Evolutionary conservation across 108 stramenopile genomes (phyloP).

Genomic region (Aurantiochytrium sp.): DNA sequence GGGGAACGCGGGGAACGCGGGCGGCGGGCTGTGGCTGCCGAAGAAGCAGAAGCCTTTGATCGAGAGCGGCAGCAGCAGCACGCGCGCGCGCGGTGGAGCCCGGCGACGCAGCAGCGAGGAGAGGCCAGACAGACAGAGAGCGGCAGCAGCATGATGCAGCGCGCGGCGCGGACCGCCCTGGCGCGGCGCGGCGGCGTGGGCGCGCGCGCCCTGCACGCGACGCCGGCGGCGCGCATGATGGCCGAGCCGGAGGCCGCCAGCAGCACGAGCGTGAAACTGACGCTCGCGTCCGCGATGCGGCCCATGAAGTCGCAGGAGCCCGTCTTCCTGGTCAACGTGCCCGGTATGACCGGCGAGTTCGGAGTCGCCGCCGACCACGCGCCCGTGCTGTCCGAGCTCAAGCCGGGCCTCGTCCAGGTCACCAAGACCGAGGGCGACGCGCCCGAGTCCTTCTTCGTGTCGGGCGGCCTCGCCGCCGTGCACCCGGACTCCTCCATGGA

Average conservation of each 20-base stretch:
- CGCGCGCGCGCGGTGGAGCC: neutral
- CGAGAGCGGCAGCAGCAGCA: neutral
- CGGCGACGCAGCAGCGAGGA: neutral
- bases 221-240: neutral
- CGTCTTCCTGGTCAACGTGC: conserved; percentile 27
- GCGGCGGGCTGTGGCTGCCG: too few species aligned
- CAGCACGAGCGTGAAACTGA: neutral
- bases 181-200: neutral
- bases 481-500: conserved; percentile 23
- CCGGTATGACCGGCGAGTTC: conserved; percentile 23
- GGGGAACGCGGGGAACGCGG: too few species aligned
- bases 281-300: neutral
- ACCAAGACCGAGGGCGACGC: neutral
- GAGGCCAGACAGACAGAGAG: neutral
- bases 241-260: neutral
- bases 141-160: neutral
- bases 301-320: neutral
- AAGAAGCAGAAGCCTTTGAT: too few species aligned
- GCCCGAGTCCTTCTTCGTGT: conserved; percentile 7
- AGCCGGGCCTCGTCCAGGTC: conserved; percentile 21
- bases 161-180: neutral
- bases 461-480: conserved; percentile 2
- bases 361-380: conserved; percentile 23
- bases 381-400: conserved; percentile 17
- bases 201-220: neutral